Base-by-base conservation (phyloP, 176 grass and related monocot species). In the Tillandsia fasciculata region DNA sequence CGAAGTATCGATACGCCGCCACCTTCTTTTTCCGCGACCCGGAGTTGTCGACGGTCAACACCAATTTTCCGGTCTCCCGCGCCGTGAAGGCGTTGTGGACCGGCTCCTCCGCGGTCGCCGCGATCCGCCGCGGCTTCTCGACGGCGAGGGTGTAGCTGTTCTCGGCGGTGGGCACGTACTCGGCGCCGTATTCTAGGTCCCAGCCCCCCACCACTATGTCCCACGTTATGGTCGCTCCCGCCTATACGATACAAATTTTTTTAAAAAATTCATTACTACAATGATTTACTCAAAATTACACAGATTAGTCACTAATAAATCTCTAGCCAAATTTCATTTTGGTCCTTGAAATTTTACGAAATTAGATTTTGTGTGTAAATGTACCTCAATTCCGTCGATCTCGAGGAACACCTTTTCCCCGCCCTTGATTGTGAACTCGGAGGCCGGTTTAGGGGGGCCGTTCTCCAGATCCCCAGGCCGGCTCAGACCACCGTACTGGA, bases 301-400 rank as follows among this genome's bases (percentile, higher is more conserved):
- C 1, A 1, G 24, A 24, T 24, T 24, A 24, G 24, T 24, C 24
- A 0, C 24, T 24, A 24, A 24, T 57, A 57, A 6, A 56, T 4
- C 53, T 12, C 1, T 3, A n/a, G 10, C 0, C 14, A 58, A 58
- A 17, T 8, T 22, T 14, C 54, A 20, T 9, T 22, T 17, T 20
- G 54, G 54, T 20, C 33, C 33, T 42, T 7, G 4, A 42, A 6
- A 42, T 7, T 42, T 42, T 42, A 42, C 33, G 7, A 59, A 56
- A 59, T 8, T 14, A 2, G 54, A 5, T 20, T 8, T 14, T 6
- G 1, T 3, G 13, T 1, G 11, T 7, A 7, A 1, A 58, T 20
- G 23, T 75, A 97, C 93, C 93, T 97, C 93, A 50, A 97, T 97
- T 81, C 93, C 93, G 75, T 92, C 89, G n/a, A 97, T 97, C 77